Evolutionary conservation across 2,329 filamentous ascomycete species (phyloP).

Genomic region (Keithomyces neogunnii): DNA sequence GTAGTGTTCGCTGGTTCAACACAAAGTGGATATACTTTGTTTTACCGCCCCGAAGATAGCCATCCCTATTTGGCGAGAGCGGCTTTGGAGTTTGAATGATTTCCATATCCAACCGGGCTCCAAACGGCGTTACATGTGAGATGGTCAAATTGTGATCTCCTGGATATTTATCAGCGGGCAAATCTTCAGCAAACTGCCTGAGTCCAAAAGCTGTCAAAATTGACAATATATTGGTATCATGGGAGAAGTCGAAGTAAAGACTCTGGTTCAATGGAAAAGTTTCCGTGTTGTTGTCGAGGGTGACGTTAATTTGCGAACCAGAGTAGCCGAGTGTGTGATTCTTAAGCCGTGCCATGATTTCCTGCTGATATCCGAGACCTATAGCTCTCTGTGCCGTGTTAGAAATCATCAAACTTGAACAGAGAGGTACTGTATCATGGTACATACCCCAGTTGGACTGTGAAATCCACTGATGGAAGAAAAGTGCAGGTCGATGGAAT

Average conservation of each 20-base stretch:
- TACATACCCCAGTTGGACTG: constrained; percentile 50
- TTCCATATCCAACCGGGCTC: constrained; percentile 64
- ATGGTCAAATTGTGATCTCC: constrained; percentile 55
- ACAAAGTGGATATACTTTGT: constrained; percentile 68
- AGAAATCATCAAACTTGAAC: background rate
- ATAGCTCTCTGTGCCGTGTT: constrained; percentile 44
- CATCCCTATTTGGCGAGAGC: constrained; percentile 44
- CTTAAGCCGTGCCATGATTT: constrained; percentile 61
- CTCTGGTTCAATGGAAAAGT: constrained; percentile 69
- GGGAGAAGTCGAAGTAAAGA: constrained; percentile 70
- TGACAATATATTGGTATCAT: constrained; percentile 66
- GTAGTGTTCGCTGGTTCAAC: constrained; percentile 65
- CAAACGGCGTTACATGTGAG: constrained; percentile 63
- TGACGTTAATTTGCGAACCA: constrained; percentile 57
- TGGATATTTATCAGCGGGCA: constrained; percentile 48
- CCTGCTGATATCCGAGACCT: constrained; percentile 66
- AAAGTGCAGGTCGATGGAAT: constrained; percentile 60
- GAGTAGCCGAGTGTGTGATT: constrained; percentile 56
- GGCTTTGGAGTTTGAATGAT: constrained; percentile 60
- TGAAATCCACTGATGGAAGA: constrained; percentile 53
- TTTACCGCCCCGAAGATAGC: constrained; percentile 42
- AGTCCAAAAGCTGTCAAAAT: constrained; percentile 67
- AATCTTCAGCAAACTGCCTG: constrained; percentile 54
- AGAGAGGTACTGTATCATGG: background rate
- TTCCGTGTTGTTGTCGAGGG: constrained; percentile 55